Evolutionary conservation across 441 rosid species (phyloP).

Genomic region (Geranium incanum): DNA sequence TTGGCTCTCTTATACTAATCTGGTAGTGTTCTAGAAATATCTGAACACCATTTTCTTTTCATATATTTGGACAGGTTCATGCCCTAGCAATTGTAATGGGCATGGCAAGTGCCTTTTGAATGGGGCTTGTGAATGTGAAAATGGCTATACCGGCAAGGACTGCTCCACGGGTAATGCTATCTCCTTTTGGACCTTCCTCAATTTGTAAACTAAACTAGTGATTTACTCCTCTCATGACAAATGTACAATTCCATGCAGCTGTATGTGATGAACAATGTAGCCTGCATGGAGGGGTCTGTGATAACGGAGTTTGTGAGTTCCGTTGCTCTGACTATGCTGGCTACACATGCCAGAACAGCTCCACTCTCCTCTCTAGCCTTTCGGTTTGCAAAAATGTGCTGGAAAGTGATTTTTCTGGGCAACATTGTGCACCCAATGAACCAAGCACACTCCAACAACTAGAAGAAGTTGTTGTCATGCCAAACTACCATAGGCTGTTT

Average conservation of each 20-base stretch:
- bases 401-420: constrained; percentile 62
- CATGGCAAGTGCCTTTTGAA: constrained; percentile 67
- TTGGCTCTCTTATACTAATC: not conserved
- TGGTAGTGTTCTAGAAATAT: not conserved
- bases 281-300: constrained; percentile 99
- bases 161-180: constrained; percentile 1
- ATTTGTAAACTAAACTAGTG: not conserved
- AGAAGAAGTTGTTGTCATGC: constrained; percentile 94
- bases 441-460: constrained; percentile 83
- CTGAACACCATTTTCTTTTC: not conserved
- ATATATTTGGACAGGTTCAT: constrained; percentile 42
- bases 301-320: constrained; percentile 94
- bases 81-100: constrained; percentile 75
- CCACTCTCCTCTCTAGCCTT: constrained; percentile 64
- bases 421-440: constrained; percentile 94
- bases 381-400: constrained; percentile 78
- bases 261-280: constrained; percentile 96
- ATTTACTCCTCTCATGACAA: not conserved
- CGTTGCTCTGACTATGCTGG: constrained; percentile 99
- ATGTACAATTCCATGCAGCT: constrained; percentile 38
- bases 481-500: constrained; percentile 84
- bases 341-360: constrained; percentile 93
- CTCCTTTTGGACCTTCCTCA: not conserved
- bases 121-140: constrained; percentile 68
- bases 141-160: constrained; percentile 19